phyloP scores from a whole-genome alignment of 768 basidiomycete genomes.

The Termitomyces sp. region DNA sequence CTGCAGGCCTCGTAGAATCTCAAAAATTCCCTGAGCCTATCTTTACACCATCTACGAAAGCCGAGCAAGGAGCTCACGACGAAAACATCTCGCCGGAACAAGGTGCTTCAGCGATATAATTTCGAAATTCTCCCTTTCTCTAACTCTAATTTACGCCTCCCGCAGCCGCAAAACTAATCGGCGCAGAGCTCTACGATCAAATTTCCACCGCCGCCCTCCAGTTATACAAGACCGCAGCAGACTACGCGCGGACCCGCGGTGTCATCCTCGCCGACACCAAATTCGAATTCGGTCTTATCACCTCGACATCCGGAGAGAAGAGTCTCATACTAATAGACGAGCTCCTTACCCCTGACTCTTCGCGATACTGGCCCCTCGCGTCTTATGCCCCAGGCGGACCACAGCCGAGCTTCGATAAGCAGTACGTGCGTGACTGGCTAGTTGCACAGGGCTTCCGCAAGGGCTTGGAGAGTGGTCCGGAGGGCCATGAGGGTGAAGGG shows the following conservation, averaged over 20 bases:
- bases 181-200: constrained; percentile 55
- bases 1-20: constrained; percentile 78
- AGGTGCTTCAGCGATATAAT: constrained; percentile 36
- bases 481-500: constrained; percentile 63
- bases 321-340: constrained; percentile 91
- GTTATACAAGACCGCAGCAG: constrained; percentile 73
- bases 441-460: constrained; percentile 68
- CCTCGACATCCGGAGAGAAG: constrained; percentile 20
- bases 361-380: constrained; percentile 88
- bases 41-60: constrained; percentile 97
- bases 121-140: constrained; percentile 2
- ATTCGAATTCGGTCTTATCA: constrained; percentile 92
- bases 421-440: constrained; percentile 91
- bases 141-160: neutral
- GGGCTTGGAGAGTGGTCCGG: constrained; percentile 73
- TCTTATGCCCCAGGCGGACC: constrained; percentile 68
- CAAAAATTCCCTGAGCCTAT: constrained; percentile 77
- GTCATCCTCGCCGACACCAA: constrained; percentile 98
- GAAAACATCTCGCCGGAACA: constrained; percentile 90
- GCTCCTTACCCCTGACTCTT: constrained; percentile 95
- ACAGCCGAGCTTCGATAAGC: constrained; percentile 96
- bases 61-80: constrained; percentile 90
- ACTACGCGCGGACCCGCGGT: constrained; percentile 67
- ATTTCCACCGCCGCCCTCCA: constrained; percentile 59
- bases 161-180: constrained; percentile 63